These are phyloP conservation scores for Ustilago sp. DNA, from an alignment of 1,284 basidiomycete species.

Conservation along the genomic window DNA sequence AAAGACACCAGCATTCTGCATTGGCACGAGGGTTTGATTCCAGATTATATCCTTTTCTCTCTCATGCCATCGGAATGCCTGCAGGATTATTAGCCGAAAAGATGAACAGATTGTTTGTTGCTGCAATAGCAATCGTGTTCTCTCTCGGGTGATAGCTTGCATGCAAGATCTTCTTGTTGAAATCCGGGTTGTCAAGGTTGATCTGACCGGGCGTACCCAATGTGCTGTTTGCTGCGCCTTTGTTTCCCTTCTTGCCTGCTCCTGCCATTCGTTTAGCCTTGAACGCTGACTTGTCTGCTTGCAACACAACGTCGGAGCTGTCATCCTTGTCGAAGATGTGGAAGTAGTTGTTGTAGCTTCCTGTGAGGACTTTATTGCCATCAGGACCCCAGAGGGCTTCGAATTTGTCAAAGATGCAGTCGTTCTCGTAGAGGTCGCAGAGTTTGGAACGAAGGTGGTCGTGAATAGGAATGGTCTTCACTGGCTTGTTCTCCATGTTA, in stretches of 20 bases:
- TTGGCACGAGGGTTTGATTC: not conserved
- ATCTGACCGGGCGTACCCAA: constrained; percentile 73
- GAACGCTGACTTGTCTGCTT: constrained; percentile 99
- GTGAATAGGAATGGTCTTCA: constrained; percentile 98
- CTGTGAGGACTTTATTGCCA: constrained; percentile 74
- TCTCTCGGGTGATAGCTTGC: constrained; percentile 94
- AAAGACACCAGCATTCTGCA: not conserved
- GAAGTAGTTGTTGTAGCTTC: constrained; percentile 99
- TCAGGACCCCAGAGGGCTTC: constrained; percentile 71
- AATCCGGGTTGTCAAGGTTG: constrained; percentile 72
- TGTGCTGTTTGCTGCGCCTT: constrained; percentile 74
- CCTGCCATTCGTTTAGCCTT: constrained; percentile 91
- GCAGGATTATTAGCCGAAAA: constrained; percentile 72
- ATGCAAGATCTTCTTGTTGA: constrained; percentile 95
- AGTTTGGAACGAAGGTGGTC: constrained; percentile 97
- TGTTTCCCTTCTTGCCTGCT: constrained; percentile 79
- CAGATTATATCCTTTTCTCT: not conserved
- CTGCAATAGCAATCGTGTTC: constrained; percentile 81
- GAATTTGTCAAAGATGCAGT: constrained; percentile 99
- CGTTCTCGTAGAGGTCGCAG: constrained; percentile 99
- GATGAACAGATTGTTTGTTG: constrained; percentile 71
- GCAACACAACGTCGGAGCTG: constrained; percentile 88
- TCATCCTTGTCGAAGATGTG: constrained; percentile 97
- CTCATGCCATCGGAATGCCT: constrained; percentile 50
- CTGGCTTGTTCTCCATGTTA: constrained; percentile 96